These are phyloP conservation scores for Hevea brasiliensis DNA, from an alignment of 345 rosid genomes.

Conservation along the genomic window DNA sequence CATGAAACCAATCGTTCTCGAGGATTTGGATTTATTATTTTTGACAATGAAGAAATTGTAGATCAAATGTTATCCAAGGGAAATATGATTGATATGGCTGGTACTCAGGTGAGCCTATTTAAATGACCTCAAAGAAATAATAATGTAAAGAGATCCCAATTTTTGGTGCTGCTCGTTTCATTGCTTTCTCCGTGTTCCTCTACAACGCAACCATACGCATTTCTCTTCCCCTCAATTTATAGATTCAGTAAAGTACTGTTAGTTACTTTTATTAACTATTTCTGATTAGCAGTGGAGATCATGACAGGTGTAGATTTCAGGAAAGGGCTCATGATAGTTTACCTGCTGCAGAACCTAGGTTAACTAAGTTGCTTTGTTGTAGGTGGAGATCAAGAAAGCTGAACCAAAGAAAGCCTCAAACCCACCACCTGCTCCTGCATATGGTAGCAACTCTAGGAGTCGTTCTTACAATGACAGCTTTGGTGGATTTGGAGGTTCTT, in stretches of 20 bases:
- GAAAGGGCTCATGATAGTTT: slow-evolving; percentile 47
- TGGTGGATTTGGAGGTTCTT: slow-evolving; percentile 56
- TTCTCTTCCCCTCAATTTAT: not conserved
- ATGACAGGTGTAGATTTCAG: slow-evolving; percentile 38
- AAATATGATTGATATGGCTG: slow-evolving; percentile 94
- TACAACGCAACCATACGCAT: not conserved
- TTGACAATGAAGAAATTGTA: slow-evolving; percentile 79
- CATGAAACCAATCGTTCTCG: slow-evolving; percentile 87
- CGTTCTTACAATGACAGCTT: slow-evolving; percentile 31
- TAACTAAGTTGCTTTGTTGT: slow-evolving; percentile 95
- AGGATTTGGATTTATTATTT: slow-evolving; percentile 91
- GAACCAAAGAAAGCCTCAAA: slow-evolving; percentile 97
- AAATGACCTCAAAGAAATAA: slow-evolving; percentile 24
- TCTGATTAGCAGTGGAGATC: slow-evolving; percentile 34
- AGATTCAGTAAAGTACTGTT: slow-evolving; percentile 2
- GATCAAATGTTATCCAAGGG: slow-evolving; percentile 79
- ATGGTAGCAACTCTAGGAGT: slow-evolving; percentile 48
- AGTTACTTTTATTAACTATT: not conserved
- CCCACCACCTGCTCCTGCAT: slow-evolving; percentile 80
- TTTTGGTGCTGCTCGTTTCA: not conserved
- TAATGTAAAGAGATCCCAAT: slow-evolving; percentile 21
- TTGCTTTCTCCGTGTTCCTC: not conserved
- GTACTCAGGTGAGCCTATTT: slow-evolving; percentile 76
- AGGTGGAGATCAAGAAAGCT: slow-evolving; percentile 99
- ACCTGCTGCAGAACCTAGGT: slow-evolving; percentile 65